These are phyloP conservation scores for Phytophthora quininea DNA, from an alignment of 352 stramenopile species.

Conservation along the genomic window DNA sequence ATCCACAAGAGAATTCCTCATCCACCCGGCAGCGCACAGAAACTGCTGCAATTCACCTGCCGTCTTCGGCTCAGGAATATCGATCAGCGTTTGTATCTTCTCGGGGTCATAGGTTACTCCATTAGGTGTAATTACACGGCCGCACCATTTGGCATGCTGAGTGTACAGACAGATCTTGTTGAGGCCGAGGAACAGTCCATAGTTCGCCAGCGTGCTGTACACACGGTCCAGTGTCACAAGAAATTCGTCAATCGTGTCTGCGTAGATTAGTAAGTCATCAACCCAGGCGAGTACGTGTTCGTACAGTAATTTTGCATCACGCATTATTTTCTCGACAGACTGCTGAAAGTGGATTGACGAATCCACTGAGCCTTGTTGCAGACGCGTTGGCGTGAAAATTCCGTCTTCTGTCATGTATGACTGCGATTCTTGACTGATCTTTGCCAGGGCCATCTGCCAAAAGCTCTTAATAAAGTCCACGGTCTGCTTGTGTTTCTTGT, in stretches of 20 bases:
- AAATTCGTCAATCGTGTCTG: conserved; percentile 5
- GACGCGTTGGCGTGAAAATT: background rate
- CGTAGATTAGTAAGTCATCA: conserved; percentile 2
- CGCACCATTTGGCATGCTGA: background rate
- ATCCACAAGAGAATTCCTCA: background rate
- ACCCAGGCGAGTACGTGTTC: conserved; percentile 2
- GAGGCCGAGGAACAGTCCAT: conserved; percentile 2
- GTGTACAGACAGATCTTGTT: conserved; percentile 6
- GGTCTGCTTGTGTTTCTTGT: conserved; percentile 1
- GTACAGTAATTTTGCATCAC: background rate
- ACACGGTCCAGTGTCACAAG: background rate
- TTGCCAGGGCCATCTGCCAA: background rate
- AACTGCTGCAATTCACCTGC: background rate
- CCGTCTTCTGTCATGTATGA: conserved; percentile 7
- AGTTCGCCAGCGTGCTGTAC: background rate
- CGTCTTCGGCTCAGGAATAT: background rate
- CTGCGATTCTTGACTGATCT: background rate
- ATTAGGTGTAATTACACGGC: background rate
- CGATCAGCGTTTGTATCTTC: background rate
- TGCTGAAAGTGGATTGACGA: conserved; percentile 1
- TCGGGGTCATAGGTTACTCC: background rate
- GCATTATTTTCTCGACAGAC: conserved; percentile 4
- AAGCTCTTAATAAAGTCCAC: conserved; percentile 17
- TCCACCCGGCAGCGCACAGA: background rate
- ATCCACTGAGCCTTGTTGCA: conserved; percentile 3